Evolutionary conservation across 2,329 filamentous ascomycete genomes (phyloP), one percentile per base, ranked within the genome.

Genomic region (Dothistroma pini): DNA sequence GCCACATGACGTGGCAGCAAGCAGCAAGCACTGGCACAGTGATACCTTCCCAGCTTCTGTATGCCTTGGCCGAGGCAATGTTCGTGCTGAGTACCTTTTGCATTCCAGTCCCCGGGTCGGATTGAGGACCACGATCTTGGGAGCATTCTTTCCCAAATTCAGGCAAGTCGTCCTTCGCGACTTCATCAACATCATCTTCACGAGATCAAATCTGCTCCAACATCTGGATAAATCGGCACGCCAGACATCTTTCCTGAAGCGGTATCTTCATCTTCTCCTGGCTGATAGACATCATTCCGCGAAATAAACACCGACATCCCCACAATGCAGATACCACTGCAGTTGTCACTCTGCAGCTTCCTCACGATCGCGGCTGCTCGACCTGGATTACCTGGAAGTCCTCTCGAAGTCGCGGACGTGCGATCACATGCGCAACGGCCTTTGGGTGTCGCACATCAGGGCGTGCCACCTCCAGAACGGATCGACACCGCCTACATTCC

Each of bases 351-450:
- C 21, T 47, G 48, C 35, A 53, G 25, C 34, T 54, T 49, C 16
- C 49, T 54, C 21, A 32, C 35, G 9, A 35, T 59, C 9, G 32
- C 25, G n/a, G 22, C 57, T 34, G 49, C 57, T 22, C 51, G 53
- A 14, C 50, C 57, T 38, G 41, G 53, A 29, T 57, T 51, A 14
- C 22, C 22, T 14, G 12, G 10, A 12, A 10, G 6, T 14, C 48
- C 7, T 3, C 21, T 31, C 14, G 4, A 6, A 19, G 22, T 32
- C 14, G 31, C 25, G 31, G 50, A 54, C 34, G 34, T 16, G 49
- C 34, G 54, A 35, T 58, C 59, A 34, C 41, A 63, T 31, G 48
- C 50, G 49, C 64, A 63, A 48, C 54, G 62, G 19, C 52, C 56
- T 25, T 22, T 63, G 14, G 56, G 52, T 21, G 22, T 16, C 19